phyloP scores from a whole-genome alignment of 176 grass and related monocot genomes.

The Tillandsia fasciculata region DNA sequence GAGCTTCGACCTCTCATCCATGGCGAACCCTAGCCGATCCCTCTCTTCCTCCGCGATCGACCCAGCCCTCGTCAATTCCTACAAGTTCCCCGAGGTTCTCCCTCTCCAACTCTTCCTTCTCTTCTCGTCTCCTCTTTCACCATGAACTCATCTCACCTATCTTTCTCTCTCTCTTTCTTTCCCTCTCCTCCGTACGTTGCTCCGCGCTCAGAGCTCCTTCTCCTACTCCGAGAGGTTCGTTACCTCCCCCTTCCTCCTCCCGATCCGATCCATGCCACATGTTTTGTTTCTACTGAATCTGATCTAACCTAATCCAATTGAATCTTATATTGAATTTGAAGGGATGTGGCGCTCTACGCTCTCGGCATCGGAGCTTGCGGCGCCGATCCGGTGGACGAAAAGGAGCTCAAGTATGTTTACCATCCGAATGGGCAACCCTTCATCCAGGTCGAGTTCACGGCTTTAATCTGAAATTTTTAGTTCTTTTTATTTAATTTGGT shows the following conservation, averaged over 20 bases:
- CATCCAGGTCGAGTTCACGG: conserved; percentile 46
- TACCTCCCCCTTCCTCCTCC: background rate
- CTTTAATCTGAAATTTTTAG: conserved; percentile 7
- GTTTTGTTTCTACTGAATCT: background rate
- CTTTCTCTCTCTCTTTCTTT: background rate
- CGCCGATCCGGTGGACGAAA: conserved; percentile 69
- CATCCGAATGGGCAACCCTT: conserved; percentile 57
- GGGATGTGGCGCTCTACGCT: conserved; percentile 77
- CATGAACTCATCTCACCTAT: background rate
- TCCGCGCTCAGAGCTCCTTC: conserved; percentile 38
- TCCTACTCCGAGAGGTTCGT: conserved; percentile 65
- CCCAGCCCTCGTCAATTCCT: conserved; percentile 46
- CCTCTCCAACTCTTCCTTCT: background rate
- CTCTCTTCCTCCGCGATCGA: conserved; percentile 26
- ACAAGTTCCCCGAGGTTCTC: conserved; percentile 67
- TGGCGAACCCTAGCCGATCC: conserved; percentile 10
- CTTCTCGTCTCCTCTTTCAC: background rate
- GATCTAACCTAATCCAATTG: conserved; percentile 4
- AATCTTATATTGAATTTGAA: conserved; percentile 27
- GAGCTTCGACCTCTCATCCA: background rate
- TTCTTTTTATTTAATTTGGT: conserved; percentile 1
- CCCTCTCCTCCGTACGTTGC: background rate
- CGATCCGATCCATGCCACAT: background rate
- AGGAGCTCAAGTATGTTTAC: conserved; percentile 79
- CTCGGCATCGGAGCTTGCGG: conserved; percentile 73